Evolutionary conservation across 139 green algal species (phyloP), one percentile per base, ranked within the genome.

Genomic region (Gonium pectorale): DNA sequence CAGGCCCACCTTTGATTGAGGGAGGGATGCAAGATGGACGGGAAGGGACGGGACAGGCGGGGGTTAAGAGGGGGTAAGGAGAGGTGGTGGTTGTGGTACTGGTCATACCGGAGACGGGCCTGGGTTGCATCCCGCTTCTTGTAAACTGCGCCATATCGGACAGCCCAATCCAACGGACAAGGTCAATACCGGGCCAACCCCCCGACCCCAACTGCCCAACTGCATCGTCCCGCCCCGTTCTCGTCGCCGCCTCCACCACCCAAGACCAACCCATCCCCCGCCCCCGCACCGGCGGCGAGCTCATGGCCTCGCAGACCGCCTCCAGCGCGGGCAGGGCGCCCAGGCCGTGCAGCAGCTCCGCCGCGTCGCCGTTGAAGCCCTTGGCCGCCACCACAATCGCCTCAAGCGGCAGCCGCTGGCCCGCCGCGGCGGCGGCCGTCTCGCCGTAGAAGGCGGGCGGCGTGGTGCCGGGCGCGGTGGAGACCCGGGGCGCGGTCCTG

Each of bases 331-430:
- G 75, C 75, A 82, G 75, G 2, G 75, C 59, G 9, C 75, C 75
- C 75, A 82, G 75, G 6, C 75, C 75, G n/a, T 60, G n/a, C 7
- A 82, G 75, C 75, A 82, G 29, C 75, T 82, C 75, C 35, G 75
- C 59, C 40, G 33, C n/a, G 40, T 82, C 75, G 15, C 75, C 75
- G 40, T 71, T 82, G 60, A 82, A 82, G 75, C 59, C 75, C 74
- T 82, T 82, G 59, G 75, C 75, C 22, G 59, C 75, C 24, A 41
- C 62, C 59, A 82, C 75, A n/a, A 82, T 71, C 40, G 59, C 71
- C 59, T 82, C 75, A 59, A 82, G 43, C 17, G 75, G 75, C 75
- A 82, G 75, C 31, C 75, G 75, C 59, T 71, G 59, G 13, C 40
- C 59, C 29, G 75, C 75, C 0, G 75, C 75, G 4, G 75, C 75